These are phyloP conservation scores for Drosera capensis DNA, from an alignment of 148 eudicot genomes.

Conservation along the genomic window DNA sequence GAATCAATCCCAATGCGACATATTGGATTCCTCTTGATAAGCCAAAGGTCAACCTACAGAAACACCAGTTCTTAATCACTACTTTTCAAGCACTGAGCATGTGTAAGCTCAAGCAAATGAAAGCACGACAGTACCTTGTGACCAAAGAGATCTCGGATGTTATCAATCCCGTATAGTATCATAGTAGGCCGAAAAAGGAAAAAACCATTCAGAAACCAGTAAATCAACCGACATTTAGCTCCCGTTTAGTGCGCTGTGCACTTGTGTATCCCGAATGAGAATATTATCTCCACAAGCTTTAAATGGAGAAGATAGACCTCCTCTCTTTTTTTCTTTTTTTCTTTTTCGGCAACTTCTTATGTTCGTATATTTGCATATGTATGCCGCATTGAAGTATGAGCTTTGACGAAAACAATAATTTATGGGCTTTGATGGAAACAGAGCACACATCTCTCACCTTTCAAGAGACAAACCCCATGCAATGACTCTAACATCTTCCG, in stretches of 20 bases:
- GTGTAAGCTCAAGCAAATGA: not conserved
- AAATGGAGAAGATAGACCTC: too few relatives aligned
- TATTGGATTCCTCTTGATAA: conserved; percentile 61
- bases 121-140: conserved; percentile 48
- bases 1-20: conserved; percentile 45
- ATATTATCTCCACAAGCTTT: too few relatives aligned
- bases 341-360: too few relatives aligned
- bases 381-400: not conserved
- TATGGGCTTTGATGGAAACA: not conserved
- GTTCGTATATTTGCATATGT: too few relatives aligned
- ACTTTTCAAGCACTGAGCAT: not conserved
- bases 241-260: too few relatives aligned
- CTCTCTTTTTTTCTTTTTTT: too few relatives aligned
- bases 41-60: conserved; percentile 62
- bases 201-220: too few relatives aligned
- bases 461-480: conserved; percentile 98
- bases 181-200: conserved; percentile 93
- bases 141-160: conserved; percentile 83
- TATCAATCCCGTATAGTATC: conserved; percentile 72
- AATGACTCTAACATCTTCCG: conserved; percentile 86
- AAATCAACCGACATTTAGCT: too few relatives aligned
- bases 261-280: too few relatives aligned
- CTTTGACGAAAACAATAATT: not conserved
- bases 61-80: too few relatives aligned
- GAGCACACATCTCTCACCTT: conserved; percentile 27